phyloP scores from a whole-genome alignment of 495 filamentous ascomycete species.

The Cercophora scortea region DNA sequence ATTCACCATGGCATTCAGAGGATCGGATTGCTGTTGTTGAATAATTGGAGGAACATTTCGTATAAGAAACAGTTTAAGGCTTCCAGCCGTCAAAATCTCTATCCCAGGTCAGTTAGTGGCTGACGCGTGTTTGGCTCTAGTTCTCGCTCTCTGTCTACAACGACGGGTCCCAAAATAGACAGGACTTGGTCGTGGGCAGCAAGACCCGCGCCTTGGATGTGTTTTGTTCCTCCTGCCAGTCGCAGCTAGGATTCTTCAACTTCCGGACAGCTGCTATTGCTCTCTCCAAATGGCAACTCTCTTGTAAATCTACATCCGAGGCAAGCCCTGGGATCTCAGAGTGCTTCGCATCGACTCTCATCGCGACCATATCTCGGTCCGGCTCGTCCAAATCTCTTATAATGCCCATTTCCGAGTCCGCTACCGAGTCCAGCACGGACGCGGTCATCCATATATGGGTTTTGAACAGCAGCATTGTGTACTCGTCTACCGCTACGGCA shows the following conservation, averaged over 20 bases:
- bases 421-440: neutral
- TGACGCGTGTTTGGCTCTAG: conserved; percentile 12
- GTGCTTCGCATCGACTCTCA: conserved; percentile 40
- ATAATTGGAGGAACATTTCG: conserved; percentile 53
- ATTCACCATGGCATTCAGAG: conserved; percentile 43
- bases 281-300: conserved; percentile 32
- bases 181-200: conserved; percentile 3
- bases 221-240: conserved; percentile 31
- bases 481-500: conserved; percentile 35
- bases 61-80: neutral
- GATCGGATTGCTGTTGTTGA: conserved; percentile 42
- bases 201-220: conserved; percentile 20
- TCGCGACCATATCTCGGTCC: conserved; percentile 37
- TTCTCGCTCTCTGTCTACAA: conserved; percentile 16
- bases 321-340: conserved; percentile 25
- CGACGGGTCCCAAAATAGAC: conserved; percentile 8
- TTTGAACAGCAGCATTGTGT: conserved; percentile 61
- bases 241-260: conserved; percentile 45
- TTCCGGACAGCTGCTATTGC: conserved; percentile 31
- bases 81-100: neutral
- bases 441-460: conserved; percentile 52
- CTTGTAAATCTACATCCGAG: conserved; percentile 14
- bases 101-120: conserved; percentile 17
- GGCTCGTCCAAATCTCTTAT: conserved; percentile 42
- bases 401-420: conserved; percentile 25